A percentile compares a stretch with the other conserved stretches of the same genome.
Evolutionary conservation across 2,329 filamentous ascomycete genomes (phyloP).

Genomic region (Aureobasidium sp.): DNA sequence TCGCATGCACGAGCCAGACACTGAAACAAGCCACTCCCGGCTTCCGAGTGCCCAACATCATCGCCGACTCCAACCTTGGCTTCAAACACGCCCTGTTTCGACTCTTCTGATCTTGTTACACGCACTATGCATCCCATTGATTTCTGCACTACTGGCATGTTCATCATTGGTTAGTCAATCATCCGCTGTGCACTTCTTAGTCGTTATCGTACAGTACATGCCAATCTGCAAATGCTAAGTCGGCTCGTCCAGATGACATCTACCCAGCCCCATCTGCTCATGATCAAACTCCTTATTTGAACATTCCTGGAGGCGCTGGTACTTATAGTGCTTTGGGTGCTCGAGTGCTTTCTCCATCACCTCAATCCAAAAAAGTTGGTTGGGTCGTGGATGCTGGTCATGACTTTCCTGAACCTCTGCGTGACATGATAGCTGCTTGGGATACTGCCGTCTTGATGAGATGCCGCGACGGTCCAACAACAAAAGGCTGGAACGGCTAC

Average conservation of each 20-base stretch:
- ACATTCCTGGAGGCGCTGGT: slow-evolving; percentile 84
- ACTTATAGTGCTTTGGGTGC: slow-evolving; percentile 83
- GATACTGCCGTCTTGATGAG: slow-evolving; percentile 66
- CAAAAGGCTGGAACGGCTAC: slow-evolving; percentile 90
- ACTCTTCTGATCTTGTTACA: not conserved
- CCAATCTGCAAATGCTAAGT: not conserved
- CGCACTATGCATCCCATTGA: slow-evolving; percentile 32
- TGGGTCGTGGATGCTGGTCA: slow-evolving; percentile 89
- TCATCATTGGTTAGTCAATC: slow-evolving; percentile 49
- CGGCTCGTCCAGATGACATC: slow-evolving; percentile 66
- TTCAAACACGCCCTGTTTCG: not conserved
- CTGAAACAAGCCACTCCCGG: slow-evolving; percentile 9
- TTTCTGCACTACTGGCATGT: slow-evolving; percentile 57
- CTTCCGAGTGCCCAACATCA: not conserved
- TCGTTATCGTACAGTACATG: not conserved
- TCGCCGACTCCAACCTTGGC: not conserved
- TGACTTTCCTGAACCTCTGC: slow-evolving; percentile 70
- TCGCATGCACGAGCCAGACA: slow-evolving; percentile 7
- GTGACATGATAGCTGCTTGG: slow-evolving; percentile 63
- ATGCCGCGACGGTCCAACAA: slow-evolving; percentile 65
- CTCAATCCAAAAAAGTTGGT: slow-evolving; percentile 60
- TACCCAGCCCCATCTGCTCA: slow-evolving; percentile 67
- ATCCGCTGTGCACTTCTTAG: not conserved
- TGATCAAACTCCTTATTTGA: slow-evolving; percentile 48
- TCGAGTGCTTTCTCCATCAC: slow-evolving; percentile 75